Percentiles rank a stretch among this genome's conserved stretches.
These are phyloP conservation scores for Fraxinus angustifolia DNA, from an alignment of 305 asterid genomes.

Conservation along the genomic window DNA sequence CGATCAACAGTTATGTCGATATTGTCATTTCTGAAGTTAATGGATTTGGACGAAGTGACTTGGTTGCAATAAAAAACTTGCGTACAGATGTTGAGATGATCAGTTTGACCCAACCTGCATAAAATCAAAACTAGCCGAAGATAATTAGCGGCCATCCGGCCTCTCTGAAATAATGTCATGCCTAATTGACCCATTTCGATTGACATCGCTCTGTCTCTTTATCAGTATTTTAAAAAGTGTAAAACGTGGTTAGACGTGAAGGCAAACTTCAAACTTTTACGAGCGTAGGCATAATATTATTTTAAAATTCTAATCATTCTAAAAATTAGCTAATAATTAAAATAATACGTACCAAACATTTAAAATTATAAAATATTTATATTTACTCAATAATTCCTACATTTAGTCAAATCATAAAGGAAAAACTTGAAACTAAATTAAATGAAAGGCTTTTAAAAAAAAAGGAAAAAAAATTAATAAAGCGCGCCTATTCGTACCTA, in stretches of 20 bases:
- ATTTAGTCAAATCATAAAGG: neutral
- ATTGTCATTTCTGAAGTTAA: neutral
- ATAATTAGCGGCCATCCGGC: neutral
- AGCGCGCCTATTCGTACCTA: neutral
- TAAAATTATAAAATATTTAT: no score
- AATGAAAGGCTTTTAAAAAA: neutral
- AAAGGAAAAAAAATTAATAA: no score
- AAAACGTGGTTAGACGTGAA: neutral
- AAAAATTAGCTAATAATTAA: no score
- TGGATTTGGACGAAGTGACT: neutral
- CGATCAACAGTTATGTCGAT: neutral
- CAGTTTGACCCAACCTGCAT: neutral
- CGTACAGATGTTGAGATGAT: neutral
- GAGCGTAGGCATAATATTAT: neutral
- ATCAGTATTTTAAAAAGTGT: neutral
- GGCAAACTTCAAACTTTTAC: no score
- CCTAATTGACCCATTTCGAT: neutral
- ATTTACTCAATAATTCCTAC: neutral
- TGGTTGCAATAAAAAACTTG: neutral
- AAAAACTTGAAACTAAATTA: neutral
- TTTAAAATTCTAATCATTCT: neutral
- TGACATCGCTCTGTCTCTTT: neutral
- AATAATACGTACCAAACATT: neutral
- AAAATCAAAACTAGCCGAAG: neutral
- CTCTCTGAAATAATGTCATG: neutral